Percentiles rank a stretch among this genome's conserved stretches.
Conservation (phyloP, 1,284 basidiomycete species). For the Xerocomus subilludens region DNA sequence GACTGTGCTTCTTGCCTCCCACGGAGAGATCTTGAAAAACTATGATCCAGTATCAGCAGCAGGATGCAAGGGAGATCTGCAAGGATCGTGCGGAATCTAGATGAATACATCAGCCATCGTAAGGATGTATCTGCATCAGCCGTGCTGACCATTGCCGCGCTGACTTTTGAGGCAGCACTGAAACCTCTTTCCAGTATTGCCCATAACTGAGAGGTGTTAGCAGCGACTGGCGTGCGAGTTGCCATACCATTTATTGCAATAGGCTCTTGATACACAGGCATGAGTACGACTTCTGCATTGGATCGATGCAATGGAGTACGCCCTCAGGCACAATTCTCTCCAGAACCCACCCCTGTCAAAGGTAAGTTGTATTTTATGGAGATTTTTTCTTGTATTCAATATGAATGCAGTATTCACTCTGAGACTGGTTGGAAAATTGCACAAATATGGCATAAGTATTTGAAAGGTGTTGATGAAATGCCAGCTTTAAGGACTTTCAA, state of each 20-base stretch:
- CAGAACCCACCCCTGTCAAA: constrained; percentile 56
- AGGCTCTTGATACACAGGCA: constrained; percentile 58
- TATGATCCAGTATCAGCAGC: constrained; percentile 42
- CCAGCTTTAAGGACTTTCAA: no score
- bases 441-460: no score
- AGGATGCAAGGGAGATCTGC: constrained; percentile 60
- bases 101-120: constrained; percentile 20
- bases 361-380: no score
- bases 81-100: constrained; percentile 71
- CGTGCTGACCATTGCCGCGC: constrained; percentile 57
- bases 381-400: no score
- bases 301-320: constrained; percentile 48
- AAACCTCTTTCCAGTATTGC: constrained; percentile 65
- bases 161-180: constrained; percentile 69
- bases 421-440: no score
- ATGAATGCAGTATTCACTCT: no score
- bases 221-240: constrained; percentile 70
- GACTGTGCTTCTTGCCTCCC: constrained; percentile 76
- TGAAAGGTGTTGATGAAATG: no score
- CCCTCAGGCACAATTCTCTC: constrained; percentile 54
- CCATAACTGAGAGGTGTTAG: constrained; percentile 64
- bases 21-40: constrained; percentile 77
- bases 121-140: constrained; percentile 5
- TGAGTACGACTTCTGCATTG: constrained; percentile 26
- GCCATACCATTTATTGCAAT: constrained; percentile 80